Evolutionary conservation across 176 grass and related monocot species (phyloP).

Genomic region (Canna indica): DNA sequence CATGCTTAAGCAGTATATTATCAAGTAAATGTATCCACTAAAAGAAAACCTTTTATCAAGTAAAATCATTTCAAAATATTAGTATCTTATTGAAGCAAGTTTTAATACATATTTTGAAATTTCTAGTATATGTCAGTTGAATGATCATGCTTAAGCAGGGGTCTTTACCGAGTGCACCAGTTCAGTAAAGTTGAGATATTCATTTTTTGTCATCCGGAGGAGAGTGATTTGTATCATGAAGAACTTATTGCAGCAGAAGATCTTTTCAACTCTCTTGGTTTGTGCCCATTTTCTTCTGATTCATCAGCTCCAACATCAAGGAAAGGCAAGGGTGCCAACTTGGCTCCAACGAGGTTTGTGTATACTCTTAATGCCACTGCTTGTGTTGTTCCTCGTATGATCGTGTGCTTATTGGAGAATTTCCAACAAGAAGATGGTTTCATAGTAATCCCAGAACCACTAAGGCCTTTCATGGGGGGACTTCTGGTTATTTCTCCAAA

Average conservation of each 20-base stretch:
- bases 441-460: constrained; percentile 46
- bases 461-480: constrained; percentile 71
- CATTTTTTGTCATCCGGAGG: constrained; percentile 71
- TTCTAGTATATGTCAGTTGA: not conserved
- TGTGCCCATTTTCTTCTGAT: constrained; percentile 48
- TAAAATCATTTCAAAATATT: no score
- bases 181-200: constrained; percentile 99
- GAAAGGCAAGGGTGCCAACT: constrained; percentile 49
- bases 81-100: not conserved
- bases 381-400: constrained; percentile 77
- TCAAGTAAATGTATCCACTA: no score
- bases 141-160: constrained; percentile 37
- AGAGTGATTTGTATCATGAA: constrained; percentile 75
- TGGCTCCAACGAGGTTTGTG: constrained; percentile 51
- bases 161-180: constrained; percentile 86
- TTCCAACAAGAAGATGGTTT: constrained; percentile 65
- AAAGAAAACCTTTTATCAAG: no score
- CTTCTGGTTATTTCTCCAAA: constrained; percentile 37
- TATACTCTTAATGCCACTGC: constrained; percentile 80
- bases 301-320: constrained; percentile 19
- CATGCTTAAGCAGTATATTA: no score
- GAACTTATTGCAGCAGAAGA: constrained; percentile 84
- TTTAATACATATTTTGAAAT: not conserved
- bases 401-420: constrained; percentile 73
- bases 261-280: constrained; percentile 75